Conservation (phyloP, 1,284 basidiomycete genomes). For the Marasmius tenuissimus region DNA sequence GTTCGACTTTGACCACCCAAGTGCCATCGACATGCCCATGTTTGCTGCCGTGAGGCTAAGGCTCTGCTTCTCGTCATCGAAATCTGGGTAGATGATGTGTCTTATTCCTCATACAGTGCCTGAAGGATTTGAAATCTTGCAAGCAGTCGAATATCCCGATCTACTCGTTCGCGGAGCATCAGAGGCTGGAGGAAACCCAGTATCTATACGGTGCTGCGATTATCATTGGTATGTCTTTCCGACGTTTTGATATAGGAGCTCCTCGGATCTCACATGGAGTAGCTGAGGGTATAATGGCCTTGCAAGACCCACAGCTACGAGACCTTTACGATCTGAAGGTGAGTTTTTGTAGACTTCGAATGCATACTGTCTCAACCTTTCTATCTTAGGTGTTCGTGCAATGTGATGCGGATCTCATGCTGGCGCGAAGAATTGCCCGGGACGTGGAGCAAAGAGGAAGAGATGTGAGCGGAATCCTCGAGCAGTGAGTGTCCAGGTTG, state of each 20-base stretch:
- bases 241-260: background rate
- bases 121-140: slow-evolving; percentile 83
- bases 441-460: slow-evolving; percentile 90
- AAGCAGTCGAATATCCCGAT: slow-evolving; percentile 86
- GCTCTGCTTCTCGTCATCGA: background rate
- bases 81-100: background rate
- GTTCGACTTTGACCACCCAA: slow-evolving; percentile 92
- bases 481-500: slow-evolving; percentile 61
- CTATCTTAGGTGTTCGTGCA: slow-evolving; percentile 71
- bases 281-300: slow-evolving; percentile 92
- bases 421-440: slow-evolving; percentile 86
- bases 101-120: slow-evolving; percentile 52
- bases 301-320: slow-evolving; percentile 80
- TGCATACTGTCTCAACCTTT: background rate
- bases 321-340: slow-evolving; percentile 92
- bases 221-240: slow-evolving; percentile 67
- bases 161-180: slow-evolving; percentile 93
- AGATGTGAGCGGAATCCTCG: slow-evolving; percentile 83
- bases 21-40: slow-evolving; percentile 88
- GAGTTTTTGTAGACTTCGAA: slow-evolving; percentile 21
- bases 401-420: slow-evolving; percentile 96
- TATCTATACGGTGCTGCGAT: slow-evolving; percentile 97
- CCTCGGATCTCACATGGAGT: slow-evolving; percentile 1
- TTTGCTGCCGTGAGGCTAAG: slow-evolving; percentile 70
- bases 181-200: slow-evolving; percentile 81